Evolutionary conservation across 768 basidiomycete genomes (phyloP).

Genomic region (Leccinum rimulosum): DNA sequence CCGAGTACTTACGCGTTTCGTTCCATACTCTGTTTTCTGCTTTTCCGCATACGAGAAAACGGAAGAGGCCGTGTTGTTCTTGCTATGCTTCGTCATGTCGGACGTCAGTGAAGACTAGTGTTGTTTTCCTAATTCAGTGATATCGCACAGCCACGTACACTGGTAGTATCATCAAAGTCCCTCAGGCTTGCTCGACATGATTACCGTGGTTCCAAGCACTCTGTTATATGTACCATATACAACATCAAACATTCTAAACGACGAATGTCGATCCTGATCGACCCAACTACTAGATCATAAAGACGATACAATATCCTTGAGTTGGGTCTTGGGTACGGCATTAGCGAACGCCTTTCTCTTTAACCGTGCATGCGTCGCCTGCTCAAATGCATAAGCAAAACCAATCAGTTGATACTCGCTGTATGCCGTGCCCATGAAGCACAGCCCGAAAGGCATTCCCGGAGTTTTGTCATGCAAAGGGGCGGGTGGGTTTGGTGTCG

Average conservation of each 20-base stretch:
- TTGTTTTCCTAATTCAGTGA: background rate
- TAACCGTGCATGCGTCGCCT: constrained; percentile 53
- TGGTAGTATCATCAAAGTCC: too few relatives aligned
- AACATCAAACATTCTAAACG: background rate
- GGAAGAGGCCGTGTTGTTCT: constrained; percentile 86
- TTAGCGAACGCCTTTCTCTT: constrained; percentile 44
- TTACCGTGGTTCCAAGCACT: background rate
- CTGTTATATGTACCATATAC: background rate
- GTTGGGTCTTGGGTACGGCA: constrained; percentile 57
- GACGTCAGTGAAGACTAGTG: background rate
- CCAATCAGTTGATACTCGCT: constrained; percentile 42
- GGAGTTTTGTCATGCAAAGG: constrained; percentile 35
- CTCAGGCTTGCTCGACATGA: too few relatives aligned
- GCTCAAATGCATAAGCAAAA: constrained; percentile 50
- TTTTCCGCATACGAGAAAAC: constrained; percentile 90
- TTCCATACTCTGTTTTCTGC: constrained; percentile 78
- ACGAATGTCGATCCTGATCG: background rate
- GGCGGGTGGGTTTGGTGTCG: constrained; percentile 31
- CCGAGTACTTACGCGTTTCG: constrained; percentile 55
- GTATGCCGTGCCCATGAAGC: constrained; percentile 45
- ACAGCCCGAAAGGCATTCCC: constrained; percentile 41
- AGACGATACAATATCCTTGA: constrained; percentile 30
- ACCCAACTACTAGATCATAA: background rate
- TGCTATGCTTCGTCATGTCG: constrained; percentile 83
- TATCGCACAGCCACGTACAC: background rate